Evolutionary conservation across 345 rosid species (phyloP).

Genomic region (Eutrema yunnanense): DNA sequence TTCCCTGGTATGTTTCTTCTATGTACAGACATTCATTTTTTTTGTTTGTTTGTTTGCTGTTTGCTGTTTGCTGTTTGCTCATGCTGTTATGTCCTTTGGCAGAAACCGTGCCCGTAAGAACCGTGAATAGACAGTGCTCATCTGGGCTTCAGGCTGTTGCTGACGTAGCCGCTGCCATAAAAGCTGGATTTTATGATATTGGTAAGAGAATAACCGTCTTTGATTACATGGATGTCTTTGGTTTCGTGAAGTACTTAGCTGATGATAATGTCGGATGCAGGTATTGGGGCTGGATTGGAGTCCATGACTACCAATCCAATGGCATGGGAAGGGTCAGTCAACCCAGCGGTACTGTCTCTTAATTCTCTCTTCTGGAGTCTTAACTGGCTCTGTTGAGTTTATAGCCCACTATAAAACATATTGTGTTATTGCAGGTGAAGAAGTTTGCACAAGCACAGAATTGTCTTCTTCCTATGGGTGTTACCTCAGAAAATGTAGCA

Average conservation of each 20-base stretch:
- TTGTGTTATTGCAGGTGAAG: slow-evolving; percentile 52
- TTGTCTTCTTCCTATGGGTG: slow-evolving; percentile 98
- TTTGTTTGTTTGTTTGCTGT: neutral
- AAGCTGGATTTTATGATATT: slow-evolving; percentile 96
- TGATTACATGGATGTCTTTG: neutral
- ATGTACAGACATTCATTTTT: neutral
- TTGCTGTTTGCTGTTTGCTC: neutral
- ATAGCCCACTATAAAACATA: neutral
- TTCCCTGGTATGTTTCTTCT: slow-evolving; percentile 64
- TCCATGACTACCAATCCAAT: slow-evolving; percentile 87
- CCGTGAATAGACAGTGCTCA: slow-evolving; percentile 96
- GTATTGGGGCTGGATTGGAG: slow-evolving; percentile 97
- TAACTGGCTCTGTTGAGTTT: neutral
- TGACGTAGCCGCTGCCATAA: slow-evolving; percentile 96
- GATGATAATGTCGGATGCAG: slow-evolving; percentile 28
- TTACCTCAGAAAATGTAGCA: slow-evolving; percentile 98
- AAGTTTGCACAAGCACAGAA: slow-evolving; percentile 70
- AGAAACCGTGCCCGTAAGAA: slow-evolving; percentile 91
- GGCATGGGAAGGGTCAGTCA: slow-evolving; percentile 93
- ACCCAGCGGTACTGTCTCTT: slow-evolving; percentile 63
- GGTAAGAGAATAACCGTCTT: slow-evolving; percentile 37
- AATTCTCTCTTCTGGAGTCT: neutral
- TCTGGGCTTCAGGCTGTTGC: slow-evolving; percentile 99
- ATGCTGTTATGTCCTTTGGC: slow-evolving; percentile 3
- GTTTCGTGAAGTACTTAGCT: neutral